Base-by-base conservation (phyloP, 768 basidiomycete species). In the Gyrodon lividus region DNA sequence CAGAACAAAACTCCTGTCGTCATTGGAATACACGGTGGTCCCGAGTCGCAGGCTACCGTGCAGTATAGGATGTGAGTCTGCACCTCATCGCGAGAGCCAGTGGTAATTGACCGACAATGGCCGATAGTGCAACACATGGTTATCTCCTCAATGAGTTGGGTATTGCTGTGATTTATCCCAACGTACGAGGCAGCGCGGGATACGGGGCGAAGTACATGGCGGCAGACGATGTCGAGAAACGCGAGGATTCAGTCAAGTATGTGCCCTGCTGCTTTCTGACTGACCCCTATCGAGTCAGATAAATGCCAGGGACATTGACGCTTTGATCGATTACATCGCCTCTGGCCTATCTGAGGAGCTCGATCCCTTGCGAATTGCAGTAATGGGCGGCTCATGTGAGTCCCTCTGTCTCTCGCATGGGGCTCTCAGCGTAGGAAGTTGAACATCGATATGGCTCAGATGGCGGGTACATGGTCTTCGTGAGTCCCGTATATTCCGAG, bases 181-280 rank as follows among this genome's bases (percentile, higher is more conserved):
- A 75, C 40, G 75, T 75, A 19, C 61, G 74, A 40, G 75, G 74
- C 35, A 76, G 75, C 48, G 61, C 62, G 3, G 74, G 74, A 23
- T 76, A 75, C 45, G 75, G 73, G 28, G 74, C 61, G 50, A 67
- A 54, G 44, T 76, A 72, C 57, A 62, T 72, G 65, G 61, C 70
- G 14, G 55, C 62, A 24, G 75, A 76, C 54, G 72, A 74, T 26
- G 70, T 76, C 5, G 63, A 69, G 54, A 76, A 75, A 48, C 67
- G 74, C 31, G 75, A 76, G 52, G 70, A 74, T 59, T 62, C 75
- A 0, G 72, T 75, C 56, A 75, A 69, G 74, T 76, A 43, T 43
- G 59, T 26, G 3, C 17, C 10, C 9, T 41, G n/a, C 9, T 40
- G 12, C 1, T 26, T 48, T 39, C n/a, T 8, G 23, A 47, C 41